Percentiles rank a stretch among this genome's conserved stretches.
Evolutionary conservation across 2,329 filamentous ascomycete genomes (phyloP).

Genomic region (Cladophialophora immunda): DNA sequence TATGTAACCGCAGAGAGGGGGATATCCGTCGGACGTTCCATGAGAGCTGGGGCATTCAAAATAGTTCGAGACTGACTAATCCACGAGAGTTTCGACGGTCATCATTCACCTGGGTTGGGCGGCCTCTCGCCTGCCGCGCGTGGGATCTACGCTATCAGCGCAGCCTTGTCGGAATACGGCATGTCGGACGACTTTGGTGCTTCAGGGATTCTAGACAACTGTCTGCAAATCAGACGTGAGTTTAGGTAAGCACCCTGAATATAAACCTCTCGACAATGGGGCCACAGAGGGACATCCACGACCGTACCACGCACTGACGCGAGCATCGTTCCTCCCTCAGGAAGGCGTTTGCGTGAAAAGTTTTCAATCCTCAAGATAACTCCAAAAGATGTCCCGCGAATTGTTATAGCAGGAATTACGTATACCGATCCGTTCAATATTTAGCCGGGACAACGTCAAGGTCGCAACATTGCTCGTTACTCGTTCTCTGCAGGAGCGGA

Average conservation of each 20-base stretch:
- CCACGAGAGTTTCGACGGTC: too few species aligned
- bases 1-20: too few species aligned
- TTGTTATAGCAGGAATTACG: neutral
- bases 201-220: neutral
- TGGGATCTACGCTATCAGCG: neutral
- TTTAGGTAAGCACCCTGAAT: constrained; percentile 5
- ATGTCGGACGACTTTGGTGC: neutral
- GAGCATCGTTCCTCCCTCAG: neutral
- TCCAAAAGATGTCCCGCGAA: neutral
- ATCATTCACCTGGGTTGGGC: too few species aligned
- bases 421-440: neutral
- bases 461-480: neutral
- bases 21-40: too few species aligned
- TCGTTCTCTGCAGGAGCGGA: neutral
- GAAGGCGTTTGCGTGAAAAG: neutral
- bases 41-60: too few species aligned
- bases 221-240: neutral
- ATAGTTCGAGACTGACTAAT: too few species aligned
- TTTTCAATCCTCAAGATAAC: neutral
- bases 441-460: neutral
- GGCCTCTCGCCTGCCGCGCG: too few species aligned
- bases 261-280: neutral
- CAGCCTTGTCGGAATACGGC: neutral
- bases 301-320: neutral
- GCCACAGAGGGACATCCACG: neutral